These are phyloP conservation scores for Pichia cabralensis DNA, from an alignment of 805 yeast species.

Conservation along the genomic window DNA sequence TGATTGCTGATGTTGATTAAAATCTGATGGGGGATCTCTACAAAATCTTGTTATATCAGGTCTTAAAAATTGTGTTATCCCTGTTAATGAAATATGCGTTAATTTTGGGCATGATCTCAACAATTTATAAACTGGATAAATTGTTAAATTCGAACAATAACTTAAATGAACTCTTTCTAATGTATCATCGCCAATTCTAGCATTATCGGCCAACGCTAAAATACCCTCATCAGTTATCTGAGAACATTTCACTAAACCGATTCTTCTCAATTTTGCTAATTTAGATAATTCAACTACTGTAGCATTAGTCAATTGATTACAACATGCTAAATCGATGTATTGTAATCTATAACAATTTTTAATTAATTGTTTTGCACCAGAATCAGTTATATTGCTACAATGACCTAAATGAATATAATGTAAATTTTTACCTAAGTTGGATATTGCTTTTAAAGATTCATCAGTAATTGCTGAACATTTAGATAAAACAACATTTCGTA, in stretches of 20 bases:
- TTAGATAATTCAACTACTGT: slow-evolving; percentile 68
- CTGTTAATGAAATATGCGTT: slow-evolving; percentile 87
- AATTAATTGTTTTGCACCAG: slow-evolving; percentile 68
- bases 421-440: slow-evolving; percentile 65
- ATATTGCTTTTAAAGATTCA: slow-evolving; percentile 58
- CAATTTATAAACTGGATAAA: slow-evolving; percentile 67
- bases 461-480: slow-evolving; percentile 86
- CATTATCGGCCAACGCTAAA: slow-evolving; percentile 46
- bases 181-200: slow-evolving; percentile 56
- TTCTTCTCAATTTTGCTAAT: slow-evolving; percentile 73
- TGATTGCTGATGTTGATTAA: slow-evolving; percentile 74
- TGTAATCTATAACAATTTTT: slow-evolving; percentile 76
- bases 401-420: slow-evolving; percentile 93
- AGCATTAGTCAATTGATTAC: slow-evolving; percentile 77
- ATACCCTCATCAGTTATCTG: slow-evolving; percentile 82
- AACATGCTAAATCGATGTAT: slow-evolving; percentile 92
- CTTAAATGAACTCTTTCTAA: slow-evolving; percentile 89
- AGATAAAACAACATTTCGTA: slow-evolving; percentile 80
- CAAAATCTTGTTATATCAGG: slow-evolving; percentile 79
- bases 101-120: slow-evolving; percentile 74
- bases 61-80: slow-evolving; percentile 81
- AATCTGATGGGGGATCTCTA: slow-evolving; percentile 87
- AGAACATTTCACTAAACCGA: slow-evolving; percentile 87
- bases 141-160: slow-evolving; percentile 73
- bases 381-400: slow-evolving; percentile 83